Evolutionary conservation across 192 early-diverging fungal species (phyloP).

Genomic region (Backusella liffmaniae): DNA sequence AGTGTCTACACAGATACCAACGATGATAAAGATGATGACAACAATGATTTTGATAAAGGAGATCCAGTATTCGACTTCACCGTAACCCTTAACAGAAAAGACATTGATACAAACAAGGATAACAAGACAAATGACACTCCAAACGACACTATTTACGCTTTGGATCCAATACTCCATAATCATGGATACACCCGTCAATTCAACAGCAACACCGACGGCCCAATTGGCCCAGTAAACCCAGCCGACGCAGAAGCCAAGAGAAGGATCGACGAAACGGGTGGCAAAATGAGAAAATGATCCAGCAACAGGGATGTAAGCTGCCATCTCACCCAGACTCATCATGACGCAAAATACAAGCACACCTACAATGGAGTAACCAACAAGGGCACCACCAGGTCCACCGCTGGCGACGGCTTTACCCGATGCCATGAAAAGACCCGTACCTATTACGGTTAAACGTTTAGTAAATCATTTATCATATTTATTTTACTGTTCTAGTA

Average conservation of each 20-base stretch:
- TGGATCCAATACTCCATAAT: slow-evolving; percentile 62
- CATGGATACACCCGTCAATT: slow-evolving; percentile 71
- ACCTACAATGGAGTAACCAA: slow-evolving; percentile 62
- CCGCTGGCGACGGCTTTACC: slow-evolving; percentile 64
- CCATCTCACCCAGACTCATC: slow-evolving; percentile 82
- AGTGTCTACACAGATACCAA: slow-evolving; percentile 72
- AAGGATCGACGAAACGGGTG: slow-evolving; percentile 81
- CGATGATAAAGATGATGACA: slow-evolving; percentile 79
- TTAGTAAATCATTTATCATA: background rate
- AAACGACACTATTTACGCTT: slow-evolving; percentile 35
- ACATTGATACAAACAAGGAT: slow-evolving; percentile 65
- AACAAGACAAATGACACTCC: slow-evolving; percentile 47
- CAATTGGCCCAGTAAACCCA: slow-evolving; percentile 66
- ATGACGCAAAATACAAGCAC: slow-evolving; percentile 62
- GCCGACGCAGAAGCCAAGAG: slow-evolving; percentile 41
- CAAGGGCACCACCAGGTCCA: slow-evolving; percentile 71
- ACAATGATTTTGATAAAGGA: slow-evolving; percentile 82
- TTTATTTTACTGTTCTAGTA: background rate
- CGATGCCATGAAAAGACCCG: slow-evolving; percentile 75
- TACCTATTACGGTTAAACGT: slow-evolving; percentile 35
- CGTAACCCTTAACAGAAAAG: slow-evolving; percentile 71
- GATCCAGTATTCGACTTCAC: slow-evolving; percentile 86
- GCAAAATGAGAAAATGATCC: slow-evolving; percentile 82
- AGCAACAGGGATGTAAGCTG: slow-evolving; percentile 71
- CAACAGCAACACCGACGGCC: slow-evolving; percentile 71